Base-by-base conservation (phyloP, 73 alveolate genomes). In the Paramecium biaurelia region DNA sequence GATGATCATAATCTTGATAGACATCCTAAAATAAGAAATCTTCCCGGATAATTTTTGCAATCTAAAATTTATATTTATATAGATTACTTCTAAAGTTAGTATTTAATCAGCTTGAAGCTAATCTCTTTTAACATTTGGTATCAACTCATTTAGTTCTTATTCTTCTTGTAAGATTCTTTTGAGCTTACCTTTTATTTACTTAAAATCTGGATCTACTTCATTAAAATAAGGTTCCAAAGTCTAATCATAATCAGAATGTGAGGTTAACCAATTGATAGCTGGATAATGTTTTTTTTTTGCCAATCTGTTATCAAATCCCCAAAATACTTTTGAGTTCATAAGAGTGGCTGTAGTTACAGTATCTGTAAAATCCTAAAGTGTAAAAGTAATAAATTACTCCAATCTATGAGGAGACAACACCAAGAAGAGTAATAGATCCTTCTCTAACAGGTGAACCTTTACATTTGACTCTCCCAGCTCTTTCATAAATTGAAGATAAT, bases 271-370 rank as follows among this genome's bases (percentile, higher is more conserved):
- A 93, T 98, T 98, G 45, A 98, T 98, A 3, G 99, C 84, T 14
- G 99, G 99, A 97, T 96, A 98, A 92, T 97, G 99, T 95, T 97
- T 98, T 92, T 99, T 97, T 92, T 97, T 99, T 15, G 99, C 99
- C 89, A 98, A 96, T 94, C 95, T 96, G 93, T 97, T 96, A 86
- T 97, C 99, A 20, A 97, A 74, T 8, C 99, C 98, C 99, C 99
- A 97, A 76, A 97, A 96, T 92, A 95, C 99, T 92, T 98, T 98
- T 93, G 97, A 99, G 89, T 96, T 96, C 86, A 93, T 76, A 28
- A 98, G 96, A 37, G 99, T 98, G 23, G 99, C 93, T 0, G 98
- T 92, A 6, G 99, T 98, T 89, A 98, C 99, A 28, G 99, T 99
- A 93, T 97, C 99, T 14, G 99, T 93, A 96, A 98, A 96, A 96